Base-by-base conservation (phyloP, 306 rosid species). In the Cucumis melo region DNA sequence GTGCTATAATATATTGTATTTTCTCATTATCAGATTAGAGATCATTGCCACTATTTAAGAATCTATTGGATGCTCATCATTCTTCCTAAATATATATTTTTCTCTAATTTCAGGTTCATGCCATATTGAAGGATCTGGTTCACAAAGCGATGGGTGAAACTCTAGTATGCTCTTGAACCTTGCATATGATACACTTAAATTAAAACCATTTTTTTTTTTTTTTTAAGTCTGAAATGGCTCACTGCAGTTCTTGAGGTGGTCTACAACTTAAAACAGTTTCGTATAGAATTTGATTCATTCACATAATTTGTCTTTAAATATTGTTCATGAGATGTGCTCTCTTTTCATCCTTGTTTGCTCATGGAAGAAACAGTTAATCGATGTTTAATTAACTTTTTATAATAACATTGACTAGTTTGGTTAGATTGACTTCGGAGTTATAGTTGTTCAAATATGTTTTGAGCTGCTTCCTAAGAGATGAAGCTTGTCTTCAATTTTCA, bases 71-170 rank as follows among this genome's bases (percentile, higher is more conserved):
- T 29, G 2, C 16, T 72, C 38, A 29, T 72, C 27, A 27, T 50
- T 50, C 61, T 72, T 24, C 13, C 17, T 50, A n/a, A 8, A n/a
- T 50, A 5, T 20, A 11, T 68, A 1, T 41, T 8, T 70, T 76
- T 75, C 78, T 51, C 66, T 75, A 50, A 81, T 80, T 68, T 58
- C 89, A 91, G 97, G 96, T 90, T 72, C 97, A 93, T 80, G 42
- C 87, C 76, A 11, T 90, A 71, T 81, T 91, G 74, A 93, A 91
- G 79, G 96, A 91, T 71, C 83, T 93, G 21, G 85, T 88, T 85
- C 98, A 91, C 92, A 90, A 87, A 84, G 88, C 96, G 80, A 78
- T 87, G 76, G 84, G 75, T 57, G 94, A 91, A 85, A 93, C 98
- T 75, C 77, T 84, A 78, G 97, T 91, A 88, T 64, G 91, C 81